phyloP scores from a whole-genome alignment of 176 grass and related monocot species.

The Oryza glaberrima region DNA sequence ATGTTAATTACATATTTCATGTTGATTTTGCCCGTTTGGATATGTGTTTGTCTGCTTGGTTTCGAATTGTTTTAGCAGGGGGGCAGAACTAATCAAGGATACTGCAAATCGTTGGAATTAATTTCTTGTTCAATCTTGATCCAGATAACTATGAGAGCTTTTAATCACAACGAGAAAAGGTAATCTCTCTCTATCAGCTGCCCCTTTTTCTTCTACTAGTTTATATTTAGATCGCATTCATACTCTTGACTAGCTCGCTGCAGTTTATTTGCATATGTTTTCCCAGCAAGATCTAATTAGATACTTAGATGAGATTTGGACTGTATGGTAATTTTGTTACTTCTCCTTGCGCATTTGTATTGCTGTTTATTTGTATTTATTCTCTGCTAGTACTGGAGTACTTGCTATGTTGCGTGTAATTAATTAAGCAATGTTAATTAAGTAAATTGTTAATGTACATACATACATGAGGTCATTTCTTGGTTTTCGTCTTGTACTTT shows the following conservation, averaged over 20 bases:
- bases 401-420: neutral
- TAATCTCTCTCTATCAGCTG: neutral
- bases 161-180: neutral
- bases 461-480: neutral
- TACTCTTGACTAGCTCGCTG: neutral
- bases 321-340: neutral
- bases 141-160: neutral
- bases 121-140: conserved; percentile 26
- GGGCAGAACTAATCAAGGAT: neutral
- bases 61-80: conserved; percentile 24
- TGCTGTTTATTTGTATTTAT: conserved; percentile 15
- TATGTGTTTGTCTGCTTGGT: neutral
- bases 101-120: neutral
- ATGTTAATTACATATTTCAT: conserved; percentile 11
- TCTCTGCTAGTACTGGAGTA: neutral
- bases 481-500: conserved; percentile 37
- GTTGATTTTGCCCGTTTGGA: neutral
- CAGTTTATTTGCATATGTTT: neutral
- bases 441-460: neutral
- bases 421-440: neutral
- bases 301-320: too few relatives aligned
- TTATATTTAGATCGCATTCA: neutral
- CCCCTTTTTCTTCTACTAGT: neutral
- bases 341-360: too few relatives aligned
- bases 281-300: neutral